phyloP scores from a whole-genome alignment of 164 flowering plant species.

The Umbilicus rupestris region DNA sequence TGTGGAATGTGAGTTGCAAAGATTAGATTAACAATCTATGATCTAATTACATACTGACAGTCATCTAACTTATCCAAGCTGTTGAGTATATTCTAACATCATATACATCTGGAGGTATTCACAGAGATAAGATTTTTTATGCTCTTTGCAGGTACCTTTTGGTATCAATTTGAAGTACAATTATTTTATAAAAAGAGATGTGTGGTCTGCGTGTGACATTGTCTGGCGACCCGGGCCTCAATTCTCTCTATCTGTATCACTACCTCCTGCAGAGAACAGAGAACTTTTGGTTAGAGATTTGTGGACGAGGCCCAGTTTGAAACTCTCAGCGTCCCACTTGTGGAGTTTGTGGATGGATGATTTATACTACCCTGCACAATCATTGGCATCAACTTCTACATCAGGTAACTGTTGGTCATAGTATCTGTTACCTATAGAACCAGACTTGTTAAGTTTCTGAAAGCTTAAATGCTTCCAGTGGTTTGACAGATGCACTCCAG shows the following conservation, averaged over 20 bases:
- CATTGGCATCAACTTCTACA: constrained; percentile 13
- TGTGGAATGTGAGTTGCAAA: no score
- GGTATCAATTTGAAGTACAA: constrained; percentile 49
- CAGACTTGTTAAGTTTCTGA: constrained; percentile 45
- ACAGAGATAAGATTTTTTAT: not conserved
- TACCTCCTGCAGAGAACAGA: constrained; percentile 17
- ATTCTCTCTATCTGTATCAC: constrained; percentile 44
- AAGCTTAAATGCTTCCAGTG: constrained; percentile 89
- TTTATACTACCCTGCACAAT: constrained; percentile 12
- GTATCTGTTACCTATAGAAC: not conserved
- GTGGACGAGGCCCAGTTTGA: constrained; percentile 33
- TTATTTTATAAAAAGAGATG: constrained; percentile 46
- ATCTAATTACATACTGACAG: no score
- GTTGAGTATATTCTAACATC: no score
- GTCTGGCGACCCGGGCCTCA: constrained; percentile 65
- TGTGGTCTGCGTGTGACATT: constrained; percentile 37
- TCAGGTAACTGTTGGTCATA: constrained; percentile 34
- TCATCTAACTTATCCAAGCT: no score
- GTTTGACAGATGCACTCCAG: constrained; percentile 59
- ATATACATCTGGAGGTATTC: not conserved
- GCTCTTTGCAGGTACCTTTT: constrained; percentile 38
- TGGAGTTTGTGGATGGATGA: constrained; percentile 65
- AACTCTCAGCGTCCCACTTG: constrained; percentile 22
- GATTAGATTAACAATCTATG: no score
- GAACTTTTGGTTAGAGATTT: constrained; percentile 44